Evolutionary conservation across 2,329 filamentous ascomycete genomes (phyloP), one percentile per base, ranked within the genome.

Genomic region (Stachybotrys chlorohalonatus): DNA sequence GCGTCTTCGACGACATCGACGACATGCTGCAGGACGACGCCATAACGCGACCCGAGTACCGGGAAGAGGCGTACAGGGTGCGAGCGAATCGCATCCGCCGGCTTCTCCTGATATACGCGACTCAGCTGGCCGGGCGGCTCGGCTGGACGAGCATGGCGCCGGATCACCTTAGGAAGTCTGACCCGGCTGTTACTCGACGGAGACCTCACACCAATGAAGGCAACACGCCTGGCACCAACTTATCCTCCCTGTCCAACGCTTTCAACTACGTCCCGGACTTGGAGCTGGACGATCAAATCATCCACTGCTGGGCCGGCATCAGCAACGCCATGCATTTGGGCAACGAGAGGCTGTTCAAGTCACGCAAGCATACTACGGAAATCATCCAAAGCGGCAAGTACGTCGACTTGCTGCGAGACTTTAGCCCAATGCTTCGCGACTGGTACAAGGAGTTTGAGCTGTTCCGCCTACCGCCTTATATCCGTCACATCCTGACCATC

Each of bases 61-160:
- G 91, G 56, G 88, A 95, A 56, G 85, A 89, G 62, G 78, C 80
- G 0, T 92, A 92, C 63, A 84, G 90, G 32, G 83, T 89, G 54
- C 83, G 92, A 49, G 88, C 89, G 47, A 82, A 82, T 60, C 89
- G 93, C 57, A 88, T 96, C 63, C 91, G 93, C 64, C 83, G 92
- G 47, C 75, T 97, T 6, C 81, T 99, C 7, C 78, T 96, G 54
- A 90, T 96, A 56, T 97, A 97, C 67, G 83, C 95, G 47, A 93
- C 90, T 1, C 92, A 97, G 70, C 86, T 95, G n/a, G 93, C 91
- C 58, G 94, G 93, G 16, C 85, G 94, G 16, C 80, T 99, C 11
- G 92, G 91, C 1, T 89, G 95, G 76, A 95, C 91, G 0, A 95
- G 90, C 52, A 96, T 96, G 90, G 86, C 96, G 2, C 91, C 92